Percentiles rank a stretch among this genome's conserved stretches.
Evolutionary conservation across 306 rosid genomes (phyloP).

Genomic region (Psophocarpus tetragonolobus): DNA sequence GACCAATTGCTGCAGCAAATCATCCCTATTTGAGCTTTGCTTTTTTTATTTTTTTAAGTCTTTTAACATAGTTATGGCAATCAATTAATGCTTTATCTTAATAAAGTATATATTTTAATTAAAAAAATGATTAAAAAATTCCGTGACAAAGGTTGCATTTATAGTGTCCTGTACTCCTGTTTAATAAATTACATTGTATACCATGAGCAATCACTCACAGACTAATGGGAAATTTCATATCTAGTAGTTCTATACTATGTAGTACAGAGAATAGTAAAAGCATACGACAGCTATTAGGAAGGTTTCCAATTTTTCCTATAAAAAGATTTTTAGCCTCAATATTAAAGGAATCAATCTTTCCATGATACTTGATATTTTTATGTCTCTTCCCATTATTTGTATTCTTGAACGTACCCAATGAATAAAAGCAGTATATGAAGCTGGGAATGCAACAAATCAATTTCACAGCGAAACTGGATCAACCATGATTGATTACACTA

Average conservation of each 20-base stretch:
- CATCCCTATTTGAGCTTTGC: background rate
- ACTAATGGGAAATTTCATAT: background rate
- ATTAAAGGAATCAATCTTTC: background rate
- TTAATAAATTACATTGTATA: background rate
- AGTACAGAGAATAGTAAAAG: background rate
- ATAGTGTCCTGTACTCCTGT: background rate
- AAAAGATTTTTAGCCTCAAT: background rate
- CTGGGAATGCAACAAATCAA: background rate
- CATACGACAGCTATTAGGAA: conserved; percentile 1
- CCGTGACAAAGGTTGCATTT: background rate
- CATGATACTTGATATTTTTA: background rate
- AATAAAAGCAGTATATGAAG: background rate
- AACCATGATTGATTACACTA: background rate
- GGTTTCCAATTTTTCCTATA: background rate
- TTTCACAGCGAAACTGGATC: conserved; percentile 1
- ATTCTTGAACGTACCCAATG: conserved; percentile 2
- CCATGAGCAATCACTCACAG: background rate
- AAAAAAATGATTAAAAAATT: background rate
- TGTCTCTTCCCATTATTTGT: background rate
- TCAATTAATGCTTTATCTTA: background rate
- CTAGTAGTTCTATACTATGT: background rate
- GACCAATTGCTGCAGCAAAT: background rate
- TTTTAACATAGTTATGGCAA: background rate
- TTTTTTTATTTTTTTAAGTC: background rate
- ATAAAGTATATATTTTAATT: background rate